These are phyloP conservation scores for Cercospora sp. DNA, from an alignment of 2,329 filamentous ascomycete genomes.

Conservation along the genomic window DNA sequence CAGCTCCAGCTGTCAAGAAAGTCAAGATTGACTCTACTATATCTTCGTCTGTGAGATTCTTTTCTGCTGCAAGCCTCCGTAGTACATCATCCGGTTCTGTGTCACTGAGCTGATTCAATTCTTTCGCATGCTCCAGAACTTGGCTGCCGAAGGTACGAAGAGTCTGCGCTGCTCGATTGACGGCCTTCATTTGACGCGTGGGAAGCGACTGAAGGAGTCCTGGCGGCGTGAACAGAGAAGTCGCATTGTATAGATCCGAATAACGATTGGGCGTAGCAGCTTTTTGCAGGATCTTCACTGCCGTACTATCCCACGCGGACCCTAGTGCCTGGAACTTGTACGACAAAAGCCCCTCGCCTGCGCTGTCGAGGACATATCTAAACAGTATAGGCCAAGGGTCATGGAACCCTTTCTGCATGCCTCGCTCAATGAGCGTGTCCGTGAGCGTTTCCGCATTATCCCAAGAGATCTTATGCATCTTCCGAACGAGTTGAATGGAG, in stretches of 20 bases:
- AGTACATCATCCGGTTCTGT: neutral
- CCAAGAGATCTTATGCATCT: neutral
- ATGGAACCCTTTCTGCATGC: neutral
- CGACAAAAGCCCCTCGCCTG: neutral
- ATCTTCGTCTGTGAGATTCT: neutral
- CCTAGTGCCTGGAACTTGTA: neutral
- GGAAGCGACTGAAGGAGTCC: neutral
- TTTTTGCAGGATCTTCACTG: neutral
- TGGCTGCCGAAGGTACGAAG: neutral
- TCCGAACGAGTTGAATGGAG: neutral
- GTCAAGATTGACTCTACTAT: neutral
- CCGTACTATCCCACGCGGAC: neutral
- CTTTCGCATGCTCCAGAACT: neutral
- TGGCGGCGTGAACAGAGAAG: neutral
- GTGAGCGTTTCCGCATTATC: neutral
- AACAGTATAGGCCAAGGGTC: neutral
- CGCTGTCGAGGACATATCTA: neutral
- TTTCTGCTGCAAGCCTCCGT: neutral
- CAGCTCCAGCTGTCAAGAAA: neutral
- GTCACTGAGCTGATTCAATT: neutral
- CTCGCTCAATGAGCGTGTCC: neutral
- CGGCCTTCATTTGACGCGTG: neutral
- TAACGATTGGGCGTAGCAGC: neutral
- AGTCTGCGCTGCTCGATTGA: neutral
- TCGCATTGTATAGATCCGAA: neutral